phyloP scores from a whole-genome alignment of 1,284 basidiomycete genomes.

The Cutaneotrichosporon cutaneum region DNA sequence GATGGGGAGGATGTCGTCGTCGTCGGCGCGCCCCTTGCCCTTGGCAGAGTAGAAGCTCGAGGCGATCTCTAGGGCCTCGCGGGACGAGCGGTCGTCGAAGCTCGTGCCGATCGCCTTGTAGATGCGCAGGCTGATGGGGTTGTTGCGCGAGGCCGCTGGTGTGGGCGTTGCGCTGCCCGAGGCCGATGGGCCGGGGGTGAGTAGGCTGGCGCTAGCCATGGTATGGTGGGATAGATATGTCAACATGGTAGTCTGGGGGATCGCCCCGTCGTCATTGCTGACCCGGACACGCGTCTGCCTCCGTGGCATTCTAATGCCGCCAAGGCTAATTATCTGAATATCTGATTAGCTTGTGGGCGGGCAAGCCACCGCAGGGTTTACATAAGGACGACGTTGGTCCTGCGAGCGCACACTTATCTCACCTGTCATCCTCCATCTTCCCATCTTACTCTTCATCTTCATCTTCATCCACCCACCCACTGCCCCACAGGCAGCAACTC shows the following conservation, averaged over 20 bases:
- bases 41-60: slow-evolving; percentile 65
- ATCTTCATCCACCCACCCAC: neutral
- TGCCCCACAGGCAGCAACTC: neutral
- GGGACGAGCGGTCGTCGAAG: slow-evolving; percentile 75
- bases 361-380: neutral
- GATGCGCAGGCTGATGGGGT: slow-evolving; percentile 73
- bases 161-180: slow-evolving; percentile 26
- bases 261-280: neutral
- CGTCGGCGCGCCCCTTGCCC: slow-evolving; percentile 9
- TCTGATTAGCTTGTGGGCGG: neutral
- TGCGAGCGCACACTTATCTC: neutral
- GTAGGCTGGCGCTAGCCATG: neutral
- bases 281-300: neutral
- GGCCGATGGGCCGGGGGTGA: neutral
- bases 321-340: no score
- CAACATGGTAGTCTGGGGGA: neutral
- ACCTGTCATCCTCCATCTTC: neutral
- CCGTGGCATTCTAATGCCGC: neutral
- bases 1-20: slow-evolving; percentile 33
- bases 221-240: neutral
- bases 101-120: slow-evolving; percentile 79
- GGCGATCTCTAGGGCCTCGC: slow-evolving; percentile 77
- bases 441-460: neutral
- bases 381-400: neutral
- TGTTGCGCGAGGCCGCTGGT: slow-evolving; percentile 42